Evolutionary conservation across 2,329 filamentous ascomycete genomes (phyloP).

Genomic region (Aspergillus sp.): DNA sequence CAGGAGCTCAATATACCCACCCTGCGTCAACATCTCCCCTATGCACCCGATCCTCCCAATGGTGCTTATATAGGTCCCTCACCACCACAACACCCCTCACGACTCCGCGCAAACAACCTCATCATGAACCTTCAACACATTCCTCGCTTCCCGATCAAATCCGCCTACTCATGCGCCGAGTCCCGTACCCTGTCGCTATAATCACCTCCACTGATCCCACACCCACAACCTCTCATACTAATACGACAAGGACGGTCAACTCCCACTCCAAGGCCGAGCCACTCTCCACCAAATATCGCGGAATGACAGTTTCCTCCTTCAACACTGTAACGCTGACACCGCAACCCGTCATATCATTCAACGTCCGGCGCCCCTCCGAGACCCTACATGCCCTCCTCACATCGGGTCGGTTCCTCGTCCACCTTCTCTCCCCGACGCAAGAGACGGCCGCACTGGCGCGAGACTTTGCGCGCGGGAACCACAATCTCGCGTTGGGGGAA

Average conservation of each 20-base stretch:
- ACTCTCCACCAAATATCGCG: conserved; percentile 40
- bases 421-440: conserved; percentile 50
- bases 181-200: conserved; percentile 62
- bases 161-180: conserved; percentile 56
- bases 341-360: conserved; percentile 64
- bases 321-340: conserved; percentile 62
- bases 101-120: background rate
- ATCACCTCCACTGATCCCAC: conserved; percentile 53
- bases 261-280: background rate
- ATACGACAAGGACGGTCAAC: background rate
- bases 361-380: conserved; percentile 60
- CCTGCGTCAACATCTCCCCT: background rate
- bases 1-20: background rate
- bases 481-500: conserved; percentile 38
- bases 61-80: background rate
- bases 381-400: conserved; percentile 58
- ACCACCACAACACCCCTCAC: conserved; percentile 19
- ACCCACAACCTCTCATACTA: conserved; percentile 13
- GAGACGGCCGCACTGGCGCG: conserved; percentile 42
- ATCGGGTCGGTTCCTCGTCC: conserved; percentile 54
- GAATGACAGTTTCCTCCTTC: conserved; percentile 66
- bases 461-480: conserved; percentile 47
- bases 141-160: conserved; percentile 39
- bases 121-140: background rate
- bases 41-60: background rate